phyloP scores from a whole-genome alignment of 345 rosid species.

The Corymbia maculata region DNA sequence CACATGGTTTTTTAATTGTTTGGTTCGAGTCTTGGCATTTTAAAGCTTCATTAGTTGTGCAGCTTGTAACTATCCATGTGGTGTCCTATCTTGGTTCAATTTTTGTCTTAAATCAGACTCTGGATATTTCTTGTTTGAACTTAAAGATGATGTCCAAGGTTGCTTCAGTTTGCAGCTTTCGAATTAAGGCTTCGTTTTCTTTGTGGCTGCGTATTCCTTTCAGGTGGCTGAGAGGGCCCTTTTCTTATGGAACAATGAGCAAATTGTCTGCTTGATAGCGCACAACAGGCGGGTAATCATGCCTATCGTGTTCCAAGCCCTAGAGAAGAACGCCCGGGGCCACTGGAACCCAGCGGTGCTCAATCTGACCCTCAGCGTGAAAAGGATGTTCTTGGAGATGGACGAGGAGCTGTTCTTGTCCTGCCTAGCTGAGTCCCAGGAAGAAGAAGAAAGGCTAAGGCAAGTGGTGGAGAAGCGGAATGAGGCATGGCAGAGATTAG shows the following conservation, averaged over 20 bases:
- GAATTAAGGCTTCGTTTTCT: background rate
- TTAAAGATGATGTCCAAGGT: background rate
- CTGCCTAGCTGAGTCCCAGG: slow-evolving; percentile 46
- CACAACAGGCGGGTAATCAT: slow-evolving; percentile 58
- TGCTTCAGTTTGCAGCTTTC: background rate
- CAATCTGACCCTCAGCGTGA: slow-evolving; percentile 52
- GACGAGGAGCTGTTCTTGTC: slow-evolving; percentile 55
- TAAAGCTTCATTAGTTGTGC: background rate
- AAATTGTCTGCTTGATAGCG: slow-evolving; percentile 58
- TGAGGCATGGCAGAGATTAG: slow-evolving; percentile 56
- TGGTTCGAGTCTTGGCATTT: background rate
- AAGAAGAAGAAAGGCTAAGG: slow-evolving; percentile 46
- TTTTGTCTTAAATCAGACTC: background rate
- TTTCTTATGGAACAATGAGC: slow-evolving; percentile 92
- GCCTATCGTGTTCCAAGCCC: slow-evolving; percentile 56
- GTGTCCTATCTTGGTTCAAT: background rate
- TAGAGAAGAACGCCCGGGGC: slow-evolving; percentile 58
- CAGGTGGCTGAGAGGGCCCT: slow-evolving; percentile 94
- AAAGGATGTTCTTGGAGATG: slow-evolving; percentile 77
- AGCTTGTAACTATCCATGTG: background rate
- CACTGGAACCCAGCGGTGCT: slow-evolving; percentile 90
- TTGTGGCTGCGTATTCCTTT: background rate
- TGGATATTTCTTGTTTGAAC: background rate
- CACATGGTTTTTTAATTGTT: background rate
- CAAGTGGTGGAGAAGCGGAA: slow-evolving; percentile 40